Percentiles rank a stretch among this genome's conserved stretches.
phyloP scores from a whole-genome alignment of 2,329 filamentous ascomycete genomes.

The Microsporum canis region DNA sequence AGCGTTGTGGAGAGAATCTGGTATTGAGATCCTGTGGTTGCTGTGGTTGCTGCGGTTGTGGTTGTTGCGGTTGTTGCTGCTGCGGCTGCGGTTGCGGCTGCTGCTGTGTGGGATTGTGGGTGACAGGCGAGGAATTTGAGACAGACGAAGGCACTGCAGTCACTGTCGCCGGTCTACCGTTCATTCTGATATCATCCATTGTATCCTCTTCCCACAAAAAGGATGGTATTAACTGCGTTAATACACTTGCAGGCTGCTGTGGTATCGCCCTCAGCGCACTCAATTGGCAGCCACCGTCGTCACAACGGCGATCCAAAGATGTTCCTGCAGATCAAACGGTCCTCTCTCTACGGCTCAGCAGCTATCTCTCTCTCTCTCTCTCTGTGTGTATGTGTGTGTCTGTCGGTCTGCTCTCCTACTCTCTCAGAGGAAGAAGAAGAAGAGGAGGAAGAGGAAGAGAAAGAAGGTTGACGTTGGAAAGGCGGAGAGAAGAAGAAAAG shows the following conservation, averaged over 20 bases:
- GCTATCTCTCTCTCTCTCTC: background rate
- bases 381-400: background rate
- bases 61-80: conserved; percentile 3
- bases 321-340: background rate
- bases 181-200: conserved; percentile 11
- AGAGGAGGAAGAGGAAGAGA: background rate
- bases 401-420: background rate
- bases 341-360: background rate
- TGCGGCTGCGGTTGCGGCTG: background rate
- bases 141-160: conserved; percentile 4
- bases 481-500: conserved; percentile 8
- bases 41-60: background rate
- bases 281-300: conserved; percentile 4
- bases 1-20: conserved; percentile 22
- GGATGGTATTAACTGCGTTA: background rate
- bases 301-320: conserved; percentile 1
- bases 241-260: background rate
- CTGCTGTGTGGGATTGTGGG: background rate
- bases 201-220: background rate
- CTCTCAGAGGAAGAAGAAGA: background rate
- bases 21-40: conserved; percentile 17
- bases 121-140: background rate
- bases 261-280: background rate
- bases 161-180: conserved; percentile 6
- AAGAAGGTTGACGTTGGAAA: background rate